Evolutionary conservation across 192 early-diverging fungal species (phyloP).

Genomic region (Gigaspora rosea): DNA sequence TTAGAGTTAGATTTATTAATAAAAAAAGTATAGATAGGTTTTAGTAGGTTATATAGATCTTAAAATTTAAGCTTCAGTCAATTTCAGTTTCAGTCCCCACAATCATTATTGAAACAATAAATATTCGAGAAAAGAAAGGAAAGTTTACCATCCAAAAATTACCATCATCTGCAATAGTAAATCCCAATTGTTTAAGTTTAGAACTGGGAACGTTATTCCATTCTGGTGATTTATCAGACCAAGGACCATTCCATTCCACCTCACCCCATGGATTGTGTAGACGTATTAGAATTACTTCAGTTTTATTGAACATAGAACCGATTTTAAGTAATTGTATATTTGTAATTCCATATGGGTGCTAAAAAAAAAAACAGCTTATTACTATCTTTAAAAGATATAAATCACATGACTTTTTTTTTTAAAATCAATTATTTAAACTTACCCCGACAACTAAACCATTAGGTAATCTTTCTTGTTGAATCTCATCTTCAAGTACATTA

Average conservation of each 20-base stretch:
- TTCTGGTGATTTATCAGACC: slow-evolving; percentile 44
- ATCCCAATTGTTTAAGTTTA: slow-evolving; percentile 40
- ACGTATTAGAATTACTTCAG: slow-evolving; percentile 35
- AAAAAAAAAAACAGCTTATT: neutral
- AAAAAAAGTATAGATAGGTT: too few relatives aligned
- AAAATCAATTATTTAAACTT: neutral
- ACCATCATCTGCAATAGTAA: slow-evolving; percentile 39
- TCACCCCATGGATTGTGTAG: slow-evolving; percentile 50
- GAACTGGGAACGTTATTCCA: slow-evolving; percentile 40
- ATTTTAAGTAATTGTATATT: slow-evolving; percentile 35
- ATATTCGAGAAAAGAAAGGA: neutral
- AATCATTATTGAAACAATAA: neutral
- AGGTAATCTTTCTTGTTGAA: slow-evolving; percentile 17
- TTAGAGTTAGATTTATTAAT: too few relatives aligned
- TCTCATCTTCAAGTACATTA: slow-evolving; percentile 21
- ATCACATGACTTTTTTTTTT: neutral
- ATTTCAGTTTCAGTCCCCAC: too few relatives aligned
- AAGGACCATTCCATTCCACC: slow-evolving; percentile 40
- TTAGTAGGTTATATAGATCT: too few relatives aligned
- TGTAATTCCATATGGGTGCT: slow-evolving; percentile 47
- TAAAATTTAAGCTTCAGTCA: too few relatives aligned
- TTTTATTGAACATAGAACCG: slow-evolving; percentile 23
- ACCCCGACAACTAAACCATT: slow-evolving; percentile 40
- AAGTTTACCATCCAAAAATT: slow-evolving; percentile 53
- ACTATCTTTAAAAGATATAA: neutral